Base-by-base conservation (phyloP, 2,329 filamentous ascomycete genomes). In the Triangularia verruculosa region DNA sequence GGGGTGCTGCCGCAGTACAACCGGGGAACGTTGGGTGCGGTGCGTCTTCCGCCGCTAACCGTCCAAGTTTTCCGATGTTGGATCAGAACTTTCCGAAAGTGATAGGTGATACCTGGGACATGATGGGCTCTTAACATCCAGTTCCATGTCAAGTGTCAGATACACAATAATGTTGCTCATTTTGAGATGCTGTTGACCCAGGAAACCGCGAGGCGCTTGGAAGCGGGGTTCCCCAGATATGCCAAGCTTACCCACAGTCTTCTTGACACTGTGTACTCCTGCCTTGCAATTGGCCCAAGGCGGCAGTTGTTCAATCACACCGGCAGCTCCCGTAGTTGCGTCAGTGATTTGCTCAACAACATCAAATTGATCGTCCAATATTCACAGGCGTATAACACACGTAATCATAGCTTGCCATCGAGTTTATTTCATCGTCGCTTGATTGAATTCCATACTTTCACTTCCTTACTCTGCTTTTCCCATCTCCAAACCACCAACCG, bases 301-400 rank as follows among this genome's bases (percentile, higher is more conserved):
- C 28, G 61, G 61, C 61, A 32, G 11, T 32, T 11, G 17, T 39
- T 22, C 47, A 15, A 61, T 52, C 17, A 32, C 57, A 22, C 28
- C 57, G 43, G 61, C 54, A 63, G 64, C 61, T 63, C 58, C 55
- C 53, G 57, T 51, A 1, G 20, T 63, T 66, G 70, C 67, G 70
- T 70, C 28, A 77, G 69, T 64, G 39, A 47, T 17, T 47, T n/a
- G 6, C 39, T 47, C 39, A 17, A 20, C 5, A 47, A 9, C 17
- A 47, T 47, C n/a, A 6, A 17, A 47, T 4, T 20, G 39, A 47
- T 47, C 39, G 8, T n/a, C 39, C 17, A 20, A n/a, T 9, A 47
- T 47, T 47, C 39, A 47, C 39, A 47, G 39, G n/a, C n/a, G 5
- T 4, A 47, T 20, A 17, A 47, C n/a, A 47, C n/a, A n/a, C 34